Evolutionary conservation across 1,284 basidiomycete genomes (phyloP).

Genomic region (Moniliella sp.): DNA sequence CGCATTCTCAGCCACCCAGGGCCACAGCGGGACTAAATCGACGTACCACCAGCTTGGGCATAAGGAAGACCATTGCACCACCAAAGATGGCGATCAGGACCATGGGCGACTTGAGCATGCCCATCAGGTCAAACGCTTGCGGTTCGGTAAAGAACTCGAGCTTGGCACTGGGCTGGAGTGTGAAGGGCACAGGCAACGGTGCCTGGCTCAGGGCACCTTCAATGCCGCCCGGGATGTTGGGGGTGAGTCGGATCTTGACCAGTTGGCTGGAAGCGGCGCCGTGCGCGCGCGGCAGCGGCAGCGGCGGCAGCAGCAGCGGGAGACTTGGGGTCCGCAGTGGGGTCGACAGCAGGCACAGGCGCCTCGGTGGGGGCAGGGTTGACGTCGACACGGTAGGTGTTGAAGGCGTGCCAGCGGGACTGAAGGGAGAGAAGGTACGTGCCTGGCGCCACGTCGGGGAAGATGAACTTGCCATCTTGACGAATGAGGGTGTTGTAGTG

Average conservation of each 20-base stretch:
- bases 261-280: too few relatives aligned
- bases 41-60: not conserved
- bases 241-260: too few relatives aligned
- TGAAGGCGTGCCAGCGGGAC: conserved; percentile 7
- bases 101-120: conserved; percentile 3
- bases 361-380: conserved; percentile 3
- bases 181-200: conserved; percentile 1
- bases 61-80: conserved; percentile 1
- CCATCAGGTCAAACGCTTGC: conserved; percentile 3
- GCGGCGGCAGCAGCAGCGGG: too few relatives aligned
- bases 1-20: too few relatives aligned
- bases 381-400: conserved; percentile 11
- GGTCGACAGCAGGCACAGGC: conserved; percentile 2
- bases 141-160: conserved; percentile 3
- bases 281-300: too few relatives aligned
- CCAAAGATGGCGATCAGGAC: conserved; percentile 2
- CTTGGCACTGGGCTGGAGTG: conserved; percentile 1
- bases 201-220: conserved; percentile 1
- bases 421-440: conserved; percentile 10
- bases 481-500: conserved; percentile 6
- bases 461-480: conserved; percentile 12
- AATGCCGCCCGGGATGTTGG: too few relatives aligned
- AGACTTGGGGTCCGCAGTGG: too few relatives aligned
- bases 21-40: too few relatives aligned
- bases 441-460: conserved; percentile 9